These are phyloP conservation scores for Xylaria sp. DNA, from an alignment of 2,329 filamentous ascomycete species.

Conservation along the genomic window DNA sequence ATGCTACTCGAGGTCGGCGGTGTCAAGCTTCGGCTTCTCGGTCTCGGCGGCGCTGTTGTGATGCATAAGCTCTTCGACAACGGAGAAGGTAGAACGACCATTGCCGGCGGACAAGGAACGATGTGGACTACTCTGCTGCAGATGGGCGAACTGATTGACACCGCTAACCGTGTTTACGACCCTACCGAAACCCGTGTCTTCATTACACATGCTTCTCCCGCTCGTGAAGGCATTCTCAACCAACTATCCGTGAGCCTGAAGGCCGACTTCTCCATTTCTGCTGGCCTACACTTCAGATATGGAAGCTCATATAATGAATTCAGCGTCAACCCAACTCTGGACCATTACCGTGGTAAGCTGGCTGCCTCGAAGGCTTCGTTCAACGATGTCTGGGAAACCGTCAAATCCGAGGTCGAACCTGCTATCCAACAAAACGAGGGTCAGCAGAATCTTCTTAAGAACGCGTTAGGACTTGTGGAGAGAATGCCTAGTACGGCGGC, in stretches of 20 bases:
- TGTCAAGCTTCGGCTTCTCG: conserved; percentile 93
- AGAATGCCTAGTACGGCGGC: conserved; percentile 98
- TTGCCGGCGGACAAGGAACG: conserved; percentile 96
- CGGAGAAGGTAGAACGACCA: conserved; percentile 95
- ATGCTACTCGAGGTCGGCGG: conserved; percentile 94
- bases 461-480: conserved; percentile 91
- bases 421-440: conserved; percentile 94
- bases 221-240: conserved; percentile 94
- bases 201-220: conserved; percentile 95
- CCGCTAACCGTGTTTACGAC: conserved; percentile 97
- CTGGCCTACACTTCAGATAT: conserved; percentile 97
- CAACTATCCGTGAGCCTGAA: conserved; percentile 97
- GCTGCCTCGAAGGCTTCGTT: conserved; percentile 98
- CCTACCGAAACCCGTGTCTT: conserved; percentile 97
- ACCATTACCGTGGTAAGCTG: conserved; percentile 98
- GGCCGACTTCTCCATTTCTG: conserved; percentile 97
- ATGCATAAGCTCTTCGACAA: conserved; percentile 99
- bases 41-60: conserved; percentile 93
- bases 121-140: conserved; percentile 99
- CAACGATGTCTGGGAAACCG: conserved; percentile 99
- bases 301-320: conserved; percentile 99
- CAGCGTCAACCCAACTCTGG: conserved; percentile 96
- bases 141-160: conserved; percentile 98
- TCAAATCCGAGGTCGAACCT: conserved; percentile 94
- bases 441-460: conserved; percentile 90